A percentile compares a stretch with the other conserved stretches of the same genome.
Evolutionary conservation across 1,139 yeast genomes (phyloP).

Genomic region (Yamadazyma membranifaciens): DNA sequence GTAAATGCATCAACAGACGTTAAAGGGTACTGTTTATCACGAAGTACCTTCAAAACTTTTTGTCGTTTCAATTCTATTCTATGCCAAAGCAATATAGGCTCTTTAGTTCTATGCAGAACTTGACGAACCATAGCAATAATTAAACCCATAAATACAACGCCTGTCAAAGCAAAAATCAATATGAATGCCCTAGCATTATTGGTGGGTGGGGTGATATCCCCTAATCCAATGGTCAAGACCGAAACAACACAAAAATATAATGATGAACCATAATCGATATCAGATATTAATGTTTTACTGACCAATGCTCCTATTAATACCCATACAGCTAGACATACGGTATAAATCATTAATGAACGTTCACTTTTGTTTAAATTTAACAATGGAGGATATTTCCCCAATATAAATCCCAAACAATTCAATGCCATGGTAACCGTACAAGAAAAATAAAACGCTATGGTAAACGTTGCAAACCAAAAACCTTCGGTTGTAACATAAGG

Average conservation of each 20-base stretch:
- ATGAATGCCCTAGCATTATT: conserved; percentile 56
- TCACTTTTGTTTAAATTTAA: conserved; percentile 68
- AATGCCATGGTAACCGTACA: conserved; percentile 53
- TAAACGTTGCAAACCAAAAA: conserved; percentile 73
- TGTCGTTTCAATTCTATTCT: conserved; percentile 42
- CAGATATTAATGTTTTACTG: conserved; percentile 31
- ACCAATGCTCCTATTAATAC: conserved; percentile 63
- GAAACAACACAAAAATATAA: conserved; percentile 73
- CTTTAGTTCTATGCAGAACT: conserved; percentile 57
- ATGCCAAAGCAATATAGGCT: conserved; percentile 66
- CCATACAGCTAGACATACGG: conserved; percentile 66
- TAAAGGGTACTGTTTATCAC: conserved; percentile 18
- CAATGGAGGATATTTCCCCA: conserved; percentile 62
- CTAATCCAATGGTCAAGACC: conserved; percentile 74
- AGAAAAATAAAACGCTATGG: conserved; percentile 56
- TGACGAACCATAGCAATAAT: conserved; percentile 67
- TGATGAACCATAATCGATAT: conserved; percentile 55
- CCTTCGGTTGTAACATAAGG: conserved; percentile 52
- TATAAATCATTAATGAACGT: conserved; percentile 69
- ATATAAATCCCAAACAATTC: conserved; percentile 60
- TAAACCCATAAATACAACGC: conserved; percentile 70
- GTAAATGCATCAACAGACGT: conserved; percentile 48
- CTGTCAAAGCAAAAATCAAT: conserved; percentile 63
- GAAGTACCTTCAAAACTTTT: conserved; percentile 17
- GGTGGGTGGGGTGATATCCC: conserved; percentile 60